phyloP scores from a whole-genome alignment of 352 stramenopile genomes.

The Globisporangium uncinulatum region DNA sequence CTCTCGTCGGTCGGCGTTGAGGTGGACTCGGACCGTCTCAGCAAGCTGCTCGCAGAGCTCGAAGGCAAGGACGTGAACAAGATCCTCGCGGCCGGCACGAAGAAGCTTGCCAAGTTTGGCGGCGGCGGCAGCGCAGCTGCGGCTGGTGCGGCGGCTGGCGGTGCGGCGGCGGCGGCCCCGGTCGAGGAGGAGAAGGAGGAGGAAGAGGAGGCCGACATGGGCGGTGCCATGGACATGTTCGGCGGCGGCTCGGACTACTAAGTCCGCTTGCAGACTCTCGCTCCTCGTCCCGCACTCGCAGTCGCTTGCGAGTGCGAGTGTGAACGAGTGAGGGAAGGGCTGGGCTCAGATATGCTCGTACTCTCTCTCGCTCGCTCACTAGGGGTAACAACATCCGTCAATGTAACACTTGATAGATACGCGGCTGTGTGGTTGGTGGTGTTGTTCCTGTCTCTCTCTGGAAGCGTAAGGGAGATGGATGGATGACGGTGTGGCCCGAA shows the following conservation, averaged over 20 bases:
- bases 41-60: slow-evolving; percentile 73
- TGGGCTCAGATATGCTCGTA: background rate
- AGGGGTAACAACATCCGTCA: slow-evolving; percentile 55
- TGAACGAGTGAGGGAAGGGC: background rate
- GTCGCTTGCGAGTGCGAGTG: background rate
- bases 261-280: slow-evolving; percentile 14
- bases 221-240: slow-evolving; percentile 88
- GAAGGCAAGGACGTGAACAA: slow-evolving; percentile 81
- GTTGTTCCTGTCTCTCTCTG: background rate
- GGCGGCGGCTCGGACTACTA: slow-evolving; percentile 86
- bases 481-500: no score
- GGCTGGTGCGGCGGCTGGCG: slow-evolving; percentile 41
- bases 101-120: slow-evolving; percentile 83
- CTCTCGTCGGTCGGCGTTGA: slow-evolving; percentile 89
- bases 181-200: slow-evolving; percentile 71
- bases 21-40: slow-evolving; percentile 64
- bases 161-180: slow-evolving; percentile 37
- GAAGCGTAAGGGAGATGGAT: background rate
- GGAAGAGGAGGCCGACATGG: slow-evolving; percentile 84
- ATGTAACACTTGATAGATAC: slow-evolving; percentile 74
- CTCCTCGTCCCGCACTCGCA: background rate
- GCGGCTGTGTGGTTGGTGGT: slow-evolving; percentile 12
- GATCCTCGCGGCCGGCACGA: slow-evolving; percentile 73
- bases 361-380: slow-evolving; percentile 7
- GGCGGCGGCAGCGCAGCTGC: slow-evolving; percentile 47